Conservation (phyloP, 2,329 filamentous ascomycete species). For the Penicillium italicum region DNA sequence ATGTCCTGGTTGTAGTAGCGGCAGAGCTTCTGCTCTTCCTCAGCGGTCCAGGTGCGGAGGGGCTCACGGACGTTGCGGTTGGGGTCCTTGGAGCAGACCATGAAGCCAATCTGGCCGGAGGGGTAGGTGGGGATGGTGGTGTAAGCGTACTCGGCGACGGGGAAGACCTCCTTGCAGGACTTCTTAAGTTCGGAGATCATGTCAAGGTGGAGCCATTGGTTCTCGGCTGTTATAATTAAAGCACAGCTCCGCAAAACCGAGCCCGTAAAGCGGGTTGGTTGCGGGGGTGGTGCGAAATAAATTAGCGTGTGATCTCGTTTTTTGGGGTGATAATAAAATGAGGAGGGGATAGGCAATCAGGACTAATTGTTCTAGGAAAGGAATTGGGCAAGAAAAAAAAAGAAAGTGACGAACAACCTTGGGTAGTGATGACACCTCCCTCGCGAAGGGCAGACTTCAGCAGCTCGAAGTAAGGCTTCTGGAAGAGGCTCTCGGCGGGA, state of each 20-base stretch:
- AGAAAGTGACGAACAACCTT: constrained; percentile 97
- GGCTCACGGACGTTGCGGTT: constrained; percentile 80
- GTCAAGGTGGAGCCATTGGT: constrained; percentile 96
- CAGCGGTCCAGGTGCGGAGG: constrained; percentile 71
- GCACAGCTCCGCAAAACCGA: constrained; percentile 32
- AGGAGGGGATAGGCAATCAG: constrained; percentile 7
- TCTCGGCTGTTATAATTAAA: constrained; percentile 67
- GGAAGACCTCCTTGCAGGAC: constrained; percentile 95
- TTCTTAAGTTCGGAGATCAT: constrained; percentile 95
- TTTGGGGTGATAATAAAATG: background rate
- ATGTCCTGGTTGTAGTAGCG: constrained; percentile 97
- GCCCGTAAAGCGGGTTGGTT: constrained; percentile 29
- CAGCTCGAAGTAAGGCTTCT: constrained; percentile 98
- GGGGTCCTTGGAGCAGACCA: constrained; percentile 97
- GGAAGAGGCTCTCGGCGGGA: constrained; percentile 91
- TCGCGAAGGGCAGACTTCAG: constrained; percentile 84
- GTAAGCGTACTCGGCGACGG: constrained; percentile 96
- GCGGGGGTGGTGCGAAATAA: constrained; percentile 26
- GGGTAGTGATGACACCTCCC: constrained; percentile 97
- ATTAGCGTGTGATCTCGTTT: constrained; percentile 24
- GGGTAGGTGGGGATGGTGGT: constrained; percentile 98
- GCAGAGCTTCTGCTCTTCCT: constrained; percentile 91
- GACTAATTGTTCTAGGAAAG: constrained; percentile 65
- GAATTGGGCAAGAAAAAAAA: constrained; percentile 32
- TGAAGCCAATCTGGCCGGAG: constrained; percentile 98